phyloP scores from a whole-genome alignment of 805 yeast genomes.

The Pachysolen tannophilus region DNA sequence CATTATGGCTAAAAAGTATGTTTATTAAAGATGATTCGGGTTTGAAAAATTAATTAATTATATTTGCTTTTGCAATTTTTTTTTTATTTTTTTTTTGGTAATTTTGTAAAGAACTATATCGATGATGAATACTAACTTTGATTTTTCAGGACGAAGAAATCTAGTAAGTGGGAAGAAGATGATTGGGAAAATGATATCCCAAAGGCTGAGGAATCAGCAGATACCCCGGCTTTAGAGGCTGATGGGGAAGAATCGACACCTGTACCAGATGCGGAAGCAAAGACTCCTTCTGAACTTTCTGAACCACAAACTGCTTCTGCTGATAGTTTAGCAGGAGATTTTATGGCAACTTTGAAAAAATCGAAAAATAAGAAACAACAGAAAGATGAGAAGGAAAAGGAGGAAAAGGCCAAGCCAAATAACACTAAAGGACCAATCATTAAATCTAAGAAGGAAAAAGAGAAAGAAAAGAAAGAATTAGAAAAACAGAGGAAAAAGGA shows the following conservation, averaged over 20 bases:
- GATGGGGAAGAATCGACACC: conserved; percentile 22
- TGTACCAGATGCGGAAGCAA: conserved; percentile 15
- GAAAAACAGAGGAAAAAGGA: conserved; percentile 90
- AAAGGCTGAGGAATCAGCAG: conserved; percentile 46
- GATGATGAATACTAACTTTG: too few species aligned
- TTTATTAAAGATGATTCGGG: too few species aligned
- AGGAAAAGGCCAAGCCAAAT: too few species aligned
- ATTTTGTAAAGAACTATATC: too few species aligned
- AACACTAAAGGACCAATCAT: conserved; percentile 54
- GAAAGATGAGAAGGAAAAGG: conserved; percentile 55
- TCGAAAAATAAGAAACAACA: conserved; percentile 73
- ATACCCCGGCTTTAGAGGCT: conserved; percentile 22
- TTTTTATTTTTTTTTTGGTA: too few species aligned
- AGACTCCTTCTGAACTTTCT: conserved; percentile 12
- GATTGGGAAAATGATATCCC: conserved; percentile 47
- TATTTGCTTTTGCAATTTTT: too few species aligned
- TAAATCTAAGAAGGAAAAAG: conserved; percentile 89
- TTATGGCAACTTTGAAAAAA: conserved; percentile 75
- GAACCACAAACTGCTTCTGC: conserved; percentile 23
- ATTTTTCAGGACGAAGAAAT: too few species aligned
- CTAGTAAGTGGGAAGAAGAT: conserved; percentile 63
- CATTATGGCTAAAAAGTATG: too few species aligned
- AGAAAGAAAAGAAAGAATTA: conserved; percentile 89
- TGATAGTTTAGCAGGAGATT: conserved; percentile 53
- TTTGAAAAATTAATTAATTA: too few species aligned